Base-by-base conservation (phyloP, 805 yeast species). In the Saccharomyces mikatae region DNA sequence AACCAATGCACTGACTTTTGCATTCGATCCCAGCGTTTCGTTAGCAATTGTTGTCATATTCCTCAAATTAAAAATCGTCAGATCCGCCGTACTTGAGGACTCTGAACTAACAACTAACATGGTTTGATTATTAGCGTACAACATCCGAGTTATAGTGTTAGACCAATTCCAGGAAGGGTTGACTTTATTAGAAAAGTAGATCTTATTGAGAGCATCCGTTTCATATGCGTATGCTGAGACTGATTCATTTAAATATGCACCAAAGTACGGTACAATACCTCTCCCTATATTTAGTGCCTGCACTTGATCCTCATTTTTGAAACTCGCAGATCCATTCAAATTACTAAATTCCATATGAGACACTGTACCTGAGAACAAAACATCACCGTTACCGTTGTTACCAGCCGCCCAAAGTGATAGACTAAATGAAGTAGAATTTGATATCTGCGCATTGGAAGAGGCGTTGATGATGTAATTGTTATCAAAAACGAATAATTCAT, bases 181-280 rank as follows among this genome's bases (percentile, higher is more conserved):
- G 3, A 32, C n/a, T 17, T 47, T 54, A 48, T 56, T 41, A 51
- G 54, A 30, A 50, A 60, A 57, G 22, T 53, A 24, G 26, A 50
- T 24, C 29, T 32, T 48, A 17, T 56, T 51, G 44, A 27, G 5
- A 54, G 52, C 41, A 17, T 58, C 59, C 13, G 75, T 83, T 2
- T 71, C 67, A 22, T 92, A 94, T 8, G 87, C 90, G 50, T 86
- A 68, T 0, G 80, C 78, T 46, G 83, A 71, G 10, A 77, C 56
- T 0, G 83, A 65, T 11, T 72, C 71, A 64, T 87, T 84, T 49
- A 76, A 60, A 57, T 67, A 76, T 1, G 68, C 58, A 13, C 79
- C 82, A 51, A 65, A 57, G 50, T 66, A 70, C 8, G 65, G 61
- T 8, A 46, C 50, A 17, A 54, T 48, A 17, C 32, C 44, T 5